Percentiles rank a stretch among this genome's conserved stretches.
Conservation (phyloP, 345 rosid genomes). For the Ricinus communis region DNA sequence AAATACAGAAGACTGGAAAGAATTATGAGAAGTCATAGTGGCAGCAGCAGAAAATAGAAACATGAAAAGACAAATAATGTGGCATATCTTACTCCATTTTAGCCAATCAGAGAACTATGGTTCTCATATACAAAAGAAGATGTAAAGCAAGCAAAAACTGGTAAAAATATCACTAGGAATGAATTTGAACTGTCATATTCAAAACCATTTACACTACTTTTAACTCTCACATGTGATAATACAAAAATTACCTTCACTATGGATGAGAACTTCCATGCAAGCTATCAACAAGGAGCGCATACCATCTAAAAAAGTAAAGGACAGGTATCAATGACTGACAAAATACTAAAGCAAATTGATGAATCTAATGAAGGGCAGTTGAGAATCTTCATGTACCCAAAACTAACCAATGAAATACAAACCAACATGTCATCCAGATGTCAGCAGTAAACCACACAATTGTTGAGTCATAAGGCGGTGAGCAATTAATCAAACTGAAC, state of each 20-base stretch:
- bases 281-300: slow-evolving; percentile 26
- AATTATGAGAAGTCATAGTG: background rate
- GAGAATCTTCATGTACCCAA: background rate
- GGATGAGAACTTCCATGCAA: slow-evolving; percentile 31
- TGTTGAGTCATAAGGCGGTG: no score
- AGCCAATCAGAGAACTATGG: slow-evolving; percentile 26
- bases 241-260: slow-evolving; percentile 33
- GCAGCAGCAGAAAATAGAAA: background rate
- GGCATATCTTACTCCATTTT: slow-evolving; percentile 16
- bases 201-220: slow-evolving; percentile 26
- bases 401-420: background rate
- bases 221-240: slow-evolving; percentile 20
- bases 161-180: slow-evolving; percentile 21
- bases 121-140: slow-evolving; percentile 29
- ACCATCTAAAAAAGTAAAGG: slow-evolving; percentile 39
- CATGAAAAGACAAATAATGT: background rate
- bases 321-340: slow-evolving; percentile 13
- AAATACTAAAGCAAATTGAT: background rate
- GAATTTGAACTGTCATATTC: slow-evolving; percentile 24
- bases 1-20: background rate
- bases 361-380: background rate
- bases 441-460: no score
- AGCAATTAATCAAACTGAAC: no score
- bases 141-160: slow-evolving; percentile 16
- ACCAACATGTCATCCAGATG: background rate